These are phyloP conservation scores for Acorus calamus DNA, from an alignment of 106 monocot species.

Conservation along the genomic window DNA sequence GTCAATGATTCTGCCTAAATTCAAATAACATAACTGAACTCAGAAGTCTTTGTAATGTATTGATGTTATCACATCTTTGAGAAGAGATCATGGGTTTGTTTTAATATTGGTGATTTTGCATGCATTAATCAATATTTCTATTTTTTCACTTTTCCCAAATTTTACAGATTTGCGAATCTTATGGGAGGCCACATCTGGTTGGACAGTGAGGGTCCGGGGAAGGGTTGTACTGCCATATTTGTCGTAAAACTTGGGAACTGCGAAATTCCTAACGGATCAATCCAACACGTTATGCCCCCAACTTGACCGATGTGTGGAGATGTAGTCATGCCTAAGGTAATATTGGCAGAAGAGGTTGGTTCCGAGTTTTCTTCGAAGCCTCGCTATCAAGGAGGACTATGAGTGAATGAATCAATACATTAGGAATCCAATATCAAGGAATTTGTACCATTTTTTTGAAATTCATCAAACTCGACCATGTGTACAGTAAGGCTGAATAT, in stretches of 20 bases:
- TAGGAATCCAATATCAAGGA: neutral
- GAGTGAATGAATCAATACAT: too few relatives aligned
- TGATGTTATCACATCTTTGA: neutral
- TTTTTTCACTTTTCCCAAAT: neutral
- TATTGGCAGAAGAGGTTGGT: conserved; percentile 3
- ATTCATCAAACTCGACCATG: too few relatives aligned
- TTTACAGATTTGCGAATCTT: conserved; percentile 59
- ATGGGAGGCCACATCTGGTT: conserved; percentile 93
- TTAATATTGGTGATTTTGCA: too few relatives aligned
- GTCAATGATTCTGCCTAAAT: neutral
- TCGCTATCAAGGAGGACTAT: conserved; percentile 40
- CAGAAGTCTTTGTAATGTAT: neutral
- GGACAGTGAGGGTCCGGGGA: conserved; percentile 83
- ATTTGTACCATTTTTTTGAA: neutral
- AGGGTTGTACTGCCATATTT: conserved; percentile 73
- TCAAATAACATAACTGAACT: neutral
- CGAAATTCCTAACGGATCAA: conserved; percentile 22
- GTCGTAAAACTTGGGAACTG: conserved; percentile 61
- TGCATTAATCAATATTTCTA: neutral
- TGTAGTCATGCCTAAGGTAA: conserved; percentile 9
- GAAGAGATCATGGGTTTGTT: too few relatives aligned
- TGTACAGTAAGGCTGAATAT: too few relatives aligned
- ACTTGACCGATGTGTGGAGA: conserved; percentile 9
- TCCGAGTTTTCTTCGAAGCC: conserved; percentile 6
- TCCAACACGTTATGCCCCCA: conserved; percentile 30